These are phyloP conservation scores for Ballota nigra DNA, from an alignment of 257 asterid species.

Conservation along the genomic window DNA sequence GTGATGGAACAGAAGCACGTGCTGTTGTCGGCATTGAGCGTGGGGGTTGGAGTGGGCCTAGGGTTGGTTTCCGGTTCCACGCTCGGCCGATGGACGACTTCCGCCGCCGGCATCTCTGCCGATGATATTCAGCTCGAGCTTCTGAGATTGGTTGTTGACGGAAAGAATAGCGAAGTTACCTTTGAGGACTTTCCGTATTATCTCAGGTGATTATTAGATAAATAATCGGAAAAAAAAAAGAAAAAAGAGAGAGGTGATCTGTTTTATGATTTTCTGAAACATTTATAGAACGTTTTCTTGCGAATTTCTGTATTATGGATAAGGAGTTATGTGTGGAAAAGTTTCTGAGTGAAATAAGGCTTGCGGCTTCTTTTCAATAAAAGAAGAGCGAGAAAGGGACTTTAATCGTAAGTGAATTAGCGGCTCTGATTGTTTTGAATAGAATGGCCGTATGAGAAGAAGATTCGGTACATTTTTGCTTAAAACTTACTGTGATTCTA, in stretches of 20 bases:
- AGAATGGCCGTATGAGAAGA: not conserved
- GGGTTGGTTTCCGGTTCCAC: constrained; percentile 81
- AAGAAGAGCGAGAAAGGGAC: not conserved
- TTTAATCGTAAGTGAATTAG: constrained; percentile 1
- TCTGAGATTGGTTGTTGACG: constrained; percentile 54
- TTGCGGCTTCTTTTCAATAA: not conserved
- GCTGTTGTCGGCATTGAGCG: constrained; percentile 86
- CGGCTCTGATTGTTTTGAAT: not conserved
- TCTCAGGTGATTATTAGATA: constrained; percentile 69
- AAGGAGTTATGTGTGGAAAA: not conserved
- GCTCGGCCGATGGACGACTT: constrained; percentile 53
- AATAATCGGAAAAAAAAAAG: too few species aligned
- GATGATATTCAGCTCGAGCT: constrained; percentile 71
- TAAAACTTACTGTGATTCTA: not conserved
- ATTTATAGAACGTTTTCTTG: not conserved
- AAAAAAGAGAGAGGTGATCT: not conserved
- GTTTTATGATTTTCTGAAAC: not conserved
- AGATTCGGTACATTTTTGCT: not conserved
- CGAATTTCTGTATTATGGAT: not conserved
- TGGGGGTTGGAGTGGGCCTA: constrained; percentile 88
- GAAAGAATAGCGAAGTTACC: constrained; percentile 46
- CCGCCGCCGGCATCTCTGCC: constrained; percentile 52
- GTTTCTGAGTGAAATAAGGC: not conserved
- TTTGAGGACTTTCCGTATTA: constrained; percentile 83
- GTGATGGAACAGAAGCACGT: constrained; percentile 91